phyloP scores from a whole-genome alignment of 2,329 filamentous ascomycete genomes.

The Cladophialophora exuberans region DNA sequence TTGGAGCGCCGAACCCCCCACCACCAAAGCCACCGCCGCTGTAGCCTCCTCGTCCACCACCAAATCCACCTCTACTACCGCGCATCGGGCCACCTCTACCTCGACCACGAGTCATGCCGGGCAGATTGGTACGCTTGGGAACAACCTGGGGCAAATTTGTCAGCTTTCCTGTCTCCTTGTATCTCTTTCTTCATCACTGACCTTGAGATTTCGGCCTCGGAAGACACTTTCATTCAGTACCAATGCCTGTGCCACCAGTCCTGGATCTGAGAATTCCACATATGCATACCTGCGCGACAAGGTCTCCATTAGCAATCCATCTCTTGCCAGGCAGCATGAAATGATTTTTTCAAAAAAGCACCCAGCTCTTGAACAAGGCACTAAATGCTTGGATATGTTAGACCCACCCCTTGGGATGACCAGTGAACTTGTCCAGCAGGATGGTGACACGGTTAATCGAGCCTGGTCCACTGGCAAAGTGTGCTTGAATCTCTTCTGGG shows the following conservation, averaged over 20 bases:
- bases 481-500: slow-evolving; percentile 96
- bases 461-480: slow-evolving; percentile 89
- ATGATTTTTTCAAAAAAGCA: slow-evolving; percentile 27
- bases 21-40: slow-evolving; percentile 47
- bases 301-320: slow-evolving; percentile 42
- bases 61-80: slow-evolving; percentile 63
- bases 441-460: slow-evolving; percentile 98
- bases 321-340: slow-evolving; percentile 64
- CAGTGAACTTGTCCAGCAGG: slow-evolving; percentile 95
- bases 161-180: background rate
- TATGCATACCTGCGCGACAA: slow-evolving; percentile 80
- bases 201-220: slow-evolving; percentile 93
- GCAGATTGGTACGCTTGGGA: slow-evolving; percentile 95
- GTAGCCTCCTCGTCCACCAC: slow-evolving; percentile 63
- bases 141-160: slow-evolving; percentile 60
- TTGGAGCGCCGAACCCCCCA: slow-evolving; percentile 39
- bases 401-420: slow-evolving; percentile 96
- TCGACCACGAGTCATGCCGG: slow-evolving; percentile 80
- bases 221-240: slow-evolving; percentile 97
- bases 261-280: slow-evolving; percentile 95
- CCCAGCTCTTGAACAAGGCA: slow-evolving; percentile 34
- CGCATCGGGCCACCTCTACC: slow-evolving; percentile 52
- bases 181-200: slow-evolving; percentile 44
- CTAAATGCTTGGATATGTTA: slow-evolving; percentile 28
- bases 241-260: slow-evolving; percentile 86